Evolutionary conservation across 2,329 filamentous ascomycete species (phyloP), one percentile per base, ranked within the genome.

Genomic region (Emydomyces testavorans): DNA sequence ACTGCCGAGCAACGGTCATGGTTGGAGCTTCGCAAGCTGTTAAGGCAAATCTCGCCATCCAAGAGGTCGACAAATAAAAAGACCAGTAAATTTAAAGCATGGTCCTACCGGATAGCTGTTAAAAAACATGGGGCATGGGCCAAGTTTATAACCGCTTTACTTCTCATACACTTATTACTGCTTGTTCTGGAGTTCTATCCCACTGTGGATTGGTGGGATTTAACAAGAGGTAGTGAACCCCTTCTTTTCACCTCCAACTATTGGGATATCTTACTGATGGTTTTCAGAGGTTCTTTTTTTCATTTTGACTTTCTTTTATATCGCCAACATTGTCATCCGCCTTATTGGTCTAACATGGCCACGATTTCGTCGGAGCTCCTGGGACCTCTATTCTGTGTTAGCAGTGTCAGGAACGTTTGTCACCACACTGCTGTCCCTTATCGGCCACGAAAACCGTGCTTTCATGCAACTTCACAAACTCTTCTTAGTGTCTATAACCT

Each of bases 41-140:
- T 98, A 32, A 78, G 86, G 44, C 92, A 96, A 62, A 88, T 98
- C 8, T 90, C 89, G 2, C 92, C 92, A 3, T 95, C 92, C 0
- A 96, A 94, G 64, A 83, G 86, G 53, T 90, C 90, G 2, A 85
- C 89, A 44, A 79, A 82, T 46, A 85, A 85, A 47, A 81, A 80
- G 31, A 80, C 80, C 62, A 79, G 80, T 54, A 79, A 76, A 48
- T 92, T 87, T 81, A 88, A 86, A 66, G 81, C 84, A 61, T 94
- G 89, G 88, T 96, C 90, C 62, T 94, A 96, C 63, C 88, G 89
- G 55, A 77, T 88, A 54, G 90, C 92, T 24, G 87, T 94, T 26
- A 86, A 93, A 62, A 98, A 98, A 66, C 85, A 85, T 60, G 92
- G 93, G 21, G 81, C 78, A 52, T 98, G 92, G 92, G 89, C 95